Base-by-base conservation (phyloP, 2,329 filamentous ascomycete species). In the Alternaria solani region DNA sequence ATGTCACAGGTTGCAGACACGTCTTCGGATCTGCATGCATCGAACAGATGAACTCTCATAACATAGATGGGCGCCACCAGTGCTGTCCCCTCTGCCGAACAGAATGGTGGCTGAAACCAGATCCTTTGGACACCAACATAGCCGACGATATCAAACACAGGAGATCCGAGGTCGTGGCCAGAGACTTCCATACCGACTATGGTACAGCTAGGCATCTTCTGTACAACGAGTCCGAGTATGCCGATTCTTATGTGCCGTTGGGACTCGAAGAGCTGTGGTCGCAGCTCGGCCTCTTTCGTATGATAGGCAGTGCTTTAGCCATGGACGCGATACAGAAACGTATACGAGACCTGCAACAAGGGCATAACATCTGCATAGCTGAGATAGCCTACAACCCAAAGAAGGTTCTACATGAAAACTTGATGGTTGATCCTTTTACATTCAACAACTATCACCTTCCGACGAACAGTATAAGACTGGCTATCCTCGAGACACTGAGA, bases 81-180 rank as follows among this genome's bases (percentile, higher is more conserved):
- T 25, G 38, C 2, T 52, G 49, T 7, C 38, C 49, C 1, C 38
- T 52, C 26, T 52, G 49, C 14, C 38, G 49, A 52, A 43, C 18
- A 42, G 38, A 52, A 42, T 52, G 49, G 49, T 52, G 49, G 49
- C 11, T 20, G 5, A 11, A 52, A 52, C 26, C 36, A 11, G 38
- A 53, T 9, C 34, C 34, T 26, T 47, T 30, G 18, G 1, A n/a
- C 28, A 11, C 8, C 44, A 18, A 47, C 26, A 26, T 20, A 16
- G 36, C 18, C 47, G 47, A 51, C 18, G 16, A 23, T 16, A 9
- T 25, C 18, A 51, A 12, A 12, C 18, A 51, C 9, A 34, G 20
- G 12, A 23, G 23, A 32, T 51, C 47, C 12, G 47, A 51, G 20
- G 6, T 20, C 5, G 11, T 38, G 23, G 47, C 47, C 20, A 26